A percentile compares a stretch with the other conserved stretches of the same genome.
phyloP scores from a whole-genome alignment of 208 protist species.

The Sergeia podlipaevii region DNA sequence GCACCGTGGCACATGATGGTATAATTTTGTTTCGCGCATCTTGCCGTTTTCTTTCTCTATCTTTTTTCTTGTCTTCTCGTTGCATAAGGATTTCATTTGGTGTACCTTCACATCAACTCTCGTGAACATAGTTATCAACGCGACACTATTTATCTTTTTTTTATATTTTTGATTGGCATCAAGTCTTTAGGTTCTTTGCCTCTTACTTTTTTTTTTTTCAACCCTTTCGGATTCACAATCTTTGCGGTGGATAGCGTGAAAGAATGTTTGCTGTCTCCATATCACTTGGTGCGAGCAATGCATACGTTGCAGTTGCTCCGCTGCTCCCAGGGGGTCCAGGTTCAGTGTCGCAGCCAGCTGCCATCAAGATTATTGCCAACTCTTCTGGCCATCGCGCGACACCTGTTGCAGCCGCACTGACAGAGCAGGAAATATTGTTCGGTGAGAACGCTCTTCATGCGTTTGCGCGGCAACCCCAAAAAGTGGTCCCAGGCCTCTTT shows the following conservation, averaged over 20 bases:
- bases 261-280: conserved; percentile 78
- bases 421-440: conserved; percentile 77
- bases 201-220: conserved; percentile 9
- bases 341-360: conserved; percentile 8
- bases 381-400: conserved; percentile 77
- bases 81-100: too few species aligned
- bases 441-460: conserved; percentile 66
- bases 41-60: conserved; percentile 1
- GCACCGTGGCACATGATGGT: too few species aligned
- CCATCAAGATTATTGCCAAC: conserved; percentile 71
- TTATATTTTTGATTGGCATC: background rate
- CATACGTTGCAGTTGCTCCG: conserved; percentile 60
- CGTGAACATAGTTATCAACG: too few species aligned
- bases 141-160: conserved; percentile 9
- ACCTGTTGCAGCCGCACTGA: conserved; percentile 53
- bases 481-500: conserved; percentile 81
- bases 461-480: conserved; percentile 64
- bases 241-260: background rate
- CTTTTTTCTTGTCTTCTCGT: too few species aligned
- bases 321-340: conserved; percentile 8
- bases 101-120: too few species aligned
- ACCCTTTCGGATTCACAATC: background rate
- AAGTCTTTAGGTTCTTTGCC: background rate
- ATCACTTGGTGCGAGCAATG: conserved; percentile 74
- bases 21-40: background rate